Conservation (phyloP, 2,329 filamentous ascomycete species). For the Aspergillus caelatus region DNA sequence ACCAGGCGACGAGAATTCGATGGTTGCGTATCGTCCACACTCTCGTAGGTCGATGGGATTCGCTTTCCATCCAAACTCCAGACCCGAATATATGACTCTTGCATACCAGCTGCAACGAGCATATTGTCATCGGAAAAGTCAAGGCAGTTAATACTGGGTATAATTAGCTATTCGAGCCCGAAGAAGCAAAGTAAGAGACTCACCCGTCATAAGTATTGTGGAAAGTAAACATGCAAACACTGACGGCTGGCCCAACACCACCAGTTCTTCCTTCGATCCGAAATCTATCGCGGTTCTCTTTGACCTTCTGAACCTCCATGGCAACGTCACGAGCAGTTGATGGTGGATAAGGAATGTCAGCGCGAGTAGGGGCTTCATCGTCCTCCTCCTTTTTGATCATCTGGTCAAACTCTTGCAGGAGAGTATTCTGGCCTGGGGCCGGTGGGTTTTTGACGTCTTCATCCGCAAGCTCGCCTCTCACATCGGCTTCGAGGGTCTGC, state of each 20-base stretch:
- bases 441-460: slow-evolving; percentile 80
- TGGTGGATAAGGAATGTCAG: slow-evolving; percentile 82
- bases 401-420: slow-evolving; percentile 85
- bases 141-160: slow-evolving; percentile 76
- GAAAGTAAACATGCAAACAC: slow-evolving; percentile 96
- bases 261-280: slow-evolving; percentile 82
- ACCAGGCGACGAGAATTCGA: slow-evolving; percentile 75
- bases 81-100: slow-evolving; percentile 92
- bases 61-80: slow-evolving; percentile 89
- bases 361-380: slow-evolving; percentile 75
- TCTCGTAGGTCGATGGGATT: slow-evolving; percentile 68
- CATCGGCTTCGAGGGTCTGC: slow-evolving; percentile 76
- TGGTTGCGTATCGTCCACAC: slow-evolving; percentile 63
- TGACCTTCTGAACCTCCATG: slow-evolving; percentile 91
- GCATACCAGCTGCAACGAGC: slow-evolving; percentile 84
- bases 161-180: slow-evolving; percentile 22
- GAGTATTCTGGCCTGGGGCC: slow-evolving; percentile 66
- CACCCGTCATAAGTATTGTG: slow-evolving; percentile 93
- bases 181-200: slow-evolving; percentile 31
- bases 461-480: slow-evolving; percentile 83
- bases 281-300: slow-evolving; percentile 90
- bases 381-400: slow-evolving; percentile 88
- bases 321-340: slow-evolving; percentile 87
- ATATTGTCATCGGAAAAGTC: slow-evolving; percentile 92
- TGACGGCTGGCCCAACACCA: slow-evolving; percentile 79